Evolutionary conservation across 768 basidiomycete species (phyloP).

Genomic region (Tylopilus rubrobrunneus): DNA sequence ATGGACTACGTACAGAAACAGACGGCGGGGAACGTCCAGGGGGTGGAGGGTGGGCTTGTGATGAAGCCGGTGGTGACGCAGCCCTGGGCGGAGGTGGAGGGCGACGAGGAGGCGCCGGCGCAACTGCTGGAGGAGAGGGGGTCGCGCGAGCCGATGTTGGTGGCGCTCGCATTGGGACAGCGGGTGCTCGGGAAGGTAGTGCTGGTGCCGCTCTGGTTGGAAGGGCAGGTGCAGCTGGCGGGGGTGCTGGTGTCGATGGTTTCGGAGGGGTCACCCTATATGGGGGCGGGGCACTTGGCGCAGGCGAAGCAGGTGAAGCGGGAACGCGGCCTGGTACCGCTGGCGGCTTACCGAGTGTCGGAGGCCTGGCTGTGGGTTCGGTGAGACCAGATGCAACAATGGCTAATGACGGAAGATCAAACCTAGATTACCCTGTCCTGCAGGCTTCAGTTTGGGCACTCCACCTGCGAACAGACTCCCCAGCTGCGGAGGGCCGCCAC

Average conservation of each 20-base stretch:
- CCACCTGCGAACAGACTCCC: slow-evolving; percentile 88
- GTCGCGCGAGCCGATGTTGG: slow-evolving; percentile 38
- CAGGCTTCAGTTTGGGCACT: slow-evolving; percentile 84
- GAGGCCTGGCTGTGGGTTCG: slow-evolving; percentile 49
- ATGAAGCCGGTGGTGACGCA: slow-evolving; percentile 25
- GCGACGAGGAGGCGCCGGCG: slow-evolving; percentile 24
- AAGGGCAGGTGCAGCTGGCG: slow-evolving; percentile 30
- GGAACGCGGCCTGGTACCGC: slow-evolving; percentile 51
- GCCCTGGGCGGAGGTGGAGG: slow-evolving; percentile 33
- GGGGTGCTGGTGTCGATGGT: slow-evolving; percentile 31
- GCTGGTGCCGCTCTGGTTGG: slow-evolving; percentile 33
- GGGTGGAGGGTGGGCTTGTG: slow-evolving; percentile 23
- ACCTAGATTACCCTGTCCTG: slow-evolving; percentile 62
- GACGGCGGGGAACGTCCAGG: slow-evolving; percentile 27
- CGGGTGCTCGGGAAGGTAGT: slow-evolving; percentile 40
- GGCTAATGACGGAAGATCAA: slow-evolving; percentile 18
- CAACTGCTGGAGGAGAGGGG: slow-evolving; percentile 24
- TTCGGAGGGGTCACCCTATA: slow-evolving; percentile 32
- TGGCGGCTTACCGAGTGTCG: slow-evolving; percentile 64
- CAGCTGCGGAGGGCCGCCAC: slow-evolving; percentile 70
- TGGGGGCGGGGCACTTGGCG: slow-evolving; percentile 24
- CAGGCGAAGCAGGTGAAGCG: slow-evolving; percentile 26
- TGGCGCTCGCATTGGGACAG: slow-evolving; percentile 41
- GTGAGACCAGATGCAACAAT: slow-evolving; percentile 6
- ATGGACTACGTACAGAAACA: slow-evolving; percentile 24